These are phyloP conservation scores for Metschnikowia peoriensis DNA, from an alignment of 805 yeast genomes.

Conservation along the genomic window DNA sequence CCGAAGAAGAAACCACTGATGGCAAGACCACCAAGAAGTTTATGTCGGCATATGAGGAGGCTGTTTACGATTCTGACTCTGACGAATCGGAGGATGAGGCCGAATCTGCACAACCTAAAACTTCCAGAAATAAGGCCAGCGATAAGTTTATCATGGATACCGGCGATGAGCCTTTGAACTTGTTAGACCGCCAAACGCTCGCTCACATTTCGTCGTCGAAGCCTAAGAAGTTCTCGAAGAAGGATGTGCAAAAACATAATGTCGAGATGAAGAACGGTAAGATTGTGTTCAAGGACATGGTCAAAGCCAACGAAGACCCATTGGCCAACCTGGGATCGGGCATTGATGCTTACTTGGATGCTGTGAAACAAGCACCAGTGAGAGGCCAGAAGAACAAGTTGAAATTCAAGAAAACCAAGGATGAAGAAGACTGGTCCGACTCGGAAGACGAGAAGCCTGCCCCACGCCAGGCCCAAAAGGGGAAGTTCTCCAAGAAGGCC, in stretches of 20 bases:
- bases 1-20: constrained; percentile 28
- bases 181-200: constrained; percentile 79
- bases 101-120: constrained; percentile 24
- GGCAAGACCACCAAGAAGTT: constrained; percentile 44
- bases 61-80: constrained; percentile 65
- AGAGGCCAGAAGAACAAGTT: constrained; percentile 91
- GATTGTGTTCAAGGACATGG: constrained; percentile 57
- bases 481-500: constrained; percentile 20
- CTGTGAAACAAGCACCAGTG: constrained; percentile 88
- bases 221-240: constrained; percentile 60
- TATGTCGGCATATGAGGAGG: constrained; percentile 90
- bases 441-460: constrained; percentile 39
- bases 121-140: constrained; percentile 25
- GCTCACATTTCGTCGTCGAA: constrained; percentile 87
- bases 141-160: constrained; percentile 75
- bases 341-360: constrained; percentile 89
- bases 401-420: constrained; percentile 72
- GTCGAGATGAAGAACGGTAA: constrained; percentile 58
- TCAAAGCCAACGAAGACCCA: constrained; percentile 42
- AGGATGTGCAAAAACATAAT: constrained; percentile 37
- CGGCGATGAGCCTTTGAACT: constrained; percentile 78
- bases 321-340: constrained; percentile 49
- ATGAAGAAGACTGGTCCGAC: constrained; percentile 47
- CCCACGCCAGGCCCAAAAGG: constrained; percentile 8
- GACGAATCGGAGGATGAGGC: constrained; percentile 57